These are phyloP conservation scores for Isoetes taiwanensis DNA, from an alignment of 75 land plant genomes.

Conservation along the genomic window DNA sequence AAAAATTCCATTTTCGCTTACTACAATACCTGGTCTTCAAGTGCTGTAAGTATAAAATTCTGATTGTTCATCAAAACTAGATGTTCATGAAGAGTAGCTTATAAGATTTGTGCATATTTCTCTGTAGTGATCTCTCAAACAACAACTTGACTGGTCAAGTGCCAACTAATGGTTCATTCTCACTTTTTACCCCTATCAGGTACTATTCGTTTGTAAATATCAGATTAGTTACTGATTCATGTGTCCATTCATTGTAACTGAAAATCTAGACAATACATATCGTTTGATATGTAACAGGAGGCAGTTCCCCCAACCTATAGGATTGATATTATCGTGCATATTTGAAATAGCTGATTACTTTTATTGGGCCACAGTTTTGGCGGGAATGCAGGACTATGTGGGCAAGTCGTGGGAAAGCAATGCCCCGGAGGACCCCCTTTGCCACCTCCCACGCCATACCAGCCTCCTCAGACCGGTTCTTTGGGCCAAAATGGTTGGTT, in stretches of 20 bases:
- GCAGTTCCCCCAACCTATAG: no score
- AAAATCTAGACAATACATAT: no score
- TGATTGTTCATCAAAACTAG: neutral
- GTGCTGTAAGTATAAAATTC: constrained; percentile 64
- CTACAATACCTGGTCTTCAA: constrained; percentile 61
- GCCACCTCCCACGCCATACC: constrained; percentile 28
- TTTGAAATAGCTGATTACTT: no score
- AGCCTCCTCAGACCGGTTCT: constrained; percentile 18
- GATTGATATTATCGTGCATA: no score
- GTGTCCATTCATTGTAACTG: no score
- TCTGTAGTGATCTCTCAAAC: constrained; percentile 88
- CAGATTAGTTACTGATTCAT: no score
- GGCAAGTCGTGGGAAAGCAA: constrained; percentile 20
- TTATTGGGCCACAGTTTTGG: constrained; percentile 20
- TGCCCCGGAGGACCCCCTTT: constrained; percentile 29
- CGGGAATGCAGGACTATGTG: constrained; percentile 23
- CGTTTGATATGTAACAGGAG: no score
- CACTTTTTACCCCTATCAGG: constrained; percentile 96
- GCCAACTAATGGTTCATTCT: constrained; percentile 94
- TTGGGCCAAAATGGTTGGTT: neutral
- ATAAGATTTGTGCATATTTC: neutral
- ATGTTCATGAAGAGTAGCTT: neutral
- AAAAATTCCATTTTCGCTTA: constrained; percentile 58
- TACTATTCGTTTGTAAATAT: constrained; percentile 15
- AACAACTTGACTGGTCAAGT: constrained; percentile 69